phyloP scores from a whole-genome alignment of 106 monocot genomes.

The Dactylorhiza incarnata region DNA sequence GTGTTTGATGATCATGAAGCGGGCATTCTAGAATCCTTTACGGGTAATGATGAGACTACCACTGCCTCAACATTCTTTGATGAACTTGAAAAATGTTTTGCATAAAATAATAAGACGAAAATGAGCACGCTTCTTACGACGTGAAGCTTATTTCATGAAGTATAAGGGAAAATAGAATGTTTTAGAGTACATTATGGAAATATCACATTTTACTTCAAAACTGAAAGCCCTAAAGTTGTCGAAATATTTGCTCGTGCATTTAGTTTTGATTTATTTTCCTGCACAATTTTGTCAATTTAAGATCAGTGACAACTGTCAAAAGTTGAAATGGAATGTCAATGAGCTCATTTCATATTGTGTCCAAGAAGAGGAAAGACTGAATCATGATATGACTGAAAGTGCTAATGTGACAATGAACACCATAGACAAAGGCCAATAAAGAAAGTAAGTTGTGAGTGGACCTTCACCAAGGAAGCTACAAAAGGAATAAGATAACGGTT shows the following conservation, averaged over 20 bases:
- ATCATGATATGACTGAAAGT: not conserved
- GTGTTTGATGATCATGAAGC: not conserved
- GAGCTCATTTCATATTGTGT: not conserved
- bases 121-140: too few relatives aligned
- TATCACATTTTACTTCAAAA: not conserved
- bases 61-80: too few relatives aligned
- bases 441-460: too few relatives aligned
- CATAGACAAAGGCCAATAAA: not conserved
- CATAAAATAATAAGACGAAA: not conserved
- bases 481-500: too few relatives aligned
- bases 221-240: not conserved
- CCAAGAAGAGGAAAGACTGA: too few relatives aligned
- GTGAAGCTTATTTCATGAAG: not conserved
- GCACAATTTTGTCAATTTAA: not conserved
- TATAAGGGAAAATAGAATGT: not conserved
- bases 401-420: not conserved
- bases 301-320: too few relatives aligned
- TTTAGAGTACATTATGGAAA: not conserved
- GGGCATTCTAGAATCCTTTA: too few relatives aligned
- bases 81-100: not conserved
- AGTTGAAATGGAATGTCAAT: not conserved
- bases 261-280: not conserved
- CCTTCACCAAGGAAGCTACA: too few relatives aligned
- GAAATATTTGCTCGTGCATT: not conserved
- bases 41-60: too few relatives aligned